These are phyloP conservation scores for Aurifilum marmelostoma DNA, from an alignment of 2,329 filamentous ascomycete genomes.

Conservation along the genomic window DNA sequence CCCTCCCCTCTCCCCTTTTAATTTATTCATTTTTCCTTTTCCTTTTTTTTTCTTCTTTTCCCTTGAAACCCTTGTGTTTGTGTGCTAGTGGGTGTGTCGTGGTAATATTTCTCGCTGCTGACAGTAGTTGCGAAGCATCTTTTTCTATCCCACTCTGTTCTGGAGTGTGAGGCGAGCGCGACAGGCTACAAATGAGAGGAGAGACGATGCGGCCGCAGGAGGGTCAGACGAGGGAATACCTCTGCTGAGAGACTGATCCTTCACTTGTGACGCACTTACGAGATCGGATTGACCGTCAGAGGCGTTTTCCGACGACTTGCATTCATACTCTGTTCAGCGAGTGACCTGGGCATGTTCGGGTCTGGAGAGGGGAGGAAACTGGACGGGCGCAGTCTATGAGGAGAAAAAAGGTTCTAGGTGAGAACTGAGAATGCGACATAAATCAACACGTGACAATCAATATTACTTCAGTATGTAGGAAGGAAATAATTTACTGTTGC, in stretches of 20 bases:
- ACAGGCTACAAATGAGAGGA: not conserved
- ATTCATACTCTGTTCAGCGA: too few relatives aligned
- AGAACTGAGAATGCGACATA: not conserved
- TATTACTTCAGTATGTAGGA: too few relatives aligned
- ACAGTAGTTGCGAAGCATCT: not conserved
- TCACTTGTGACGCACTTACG: not conserved
- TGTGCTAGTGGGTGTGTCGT: not conserved
- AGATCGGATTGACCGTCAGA: too few relatives aligned
- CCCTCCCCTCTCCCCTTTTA: not conserved
- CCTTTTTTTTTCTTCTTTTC: too few relatives aligned
- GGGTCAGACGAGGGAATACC: not conserved
- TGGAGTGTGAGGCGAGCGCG: not conserved
- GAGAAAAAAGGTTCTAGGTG: not conserved
- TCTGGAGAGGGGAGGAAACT: not conserved
- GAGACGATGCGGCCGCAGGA: not conserved
- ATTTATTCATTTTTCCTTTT: too few relatives aligned
- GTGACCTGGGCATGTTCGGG: not conserved
- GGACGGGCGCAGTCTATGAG: not conserved
- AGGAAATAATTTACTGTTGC: too few relatives aligned
- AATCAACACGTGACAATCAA: not conserved
- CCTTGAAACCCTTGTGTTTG: not conserved
- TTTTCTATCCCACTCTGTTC: not conserved
- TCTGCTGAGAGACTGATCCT: not conserved
- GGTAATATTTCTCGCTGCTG: not conserved
- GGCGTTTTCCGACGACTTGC: too few relatives aligned